Evolutionary conservation across 2,329 filamentous ascomycete genomes (phyloP).

Genomic region (Ophiosphaerella herpotricha): DNA sequence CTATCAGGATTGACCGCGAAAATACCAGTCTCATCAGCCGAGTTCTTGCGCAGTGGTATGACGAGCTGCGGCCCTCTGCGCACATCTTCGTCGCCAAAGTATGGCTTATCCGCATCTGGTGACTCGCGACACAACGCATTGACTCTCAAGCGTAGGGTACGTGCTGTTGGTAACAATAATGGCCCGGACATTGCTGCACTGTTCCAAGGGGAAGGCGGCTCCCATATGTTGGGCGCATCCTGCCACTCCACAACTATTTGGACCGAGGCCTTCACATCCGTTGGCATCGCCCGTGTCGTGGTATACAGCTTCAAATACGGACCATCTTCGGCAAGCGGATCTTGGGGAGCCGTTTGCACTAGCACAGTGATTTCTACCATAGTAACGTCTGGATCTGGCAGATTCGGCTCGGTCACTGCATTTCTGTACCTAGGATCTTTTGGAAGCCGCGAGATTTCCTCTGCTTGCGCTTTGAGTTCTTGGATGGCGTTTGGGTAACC

Average conservation of each 20-base stretch:
- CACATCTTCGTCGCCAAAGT: not conserved
- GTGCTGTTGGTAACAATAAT: not conserved
- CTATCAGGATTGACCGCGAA: not conserved
- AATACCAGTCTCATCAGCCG: not conserved
- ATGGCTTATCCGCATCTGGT: not conserved
- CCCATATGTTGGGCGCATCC: not conserved
- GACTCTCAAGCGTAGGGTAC: not conserved
- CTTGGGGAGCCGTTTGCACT: not conserved
- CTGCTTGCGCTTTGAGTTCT: not conserved
- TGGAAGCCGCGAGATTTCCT: not conserved
- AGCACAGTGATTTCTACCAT: not conserved
- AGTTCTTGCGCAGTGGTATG: not conserved
- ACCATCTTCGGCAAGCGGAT: not conserved
- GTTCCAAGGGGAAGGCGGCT: not conserved
- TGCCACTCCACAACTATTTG: not conserved
- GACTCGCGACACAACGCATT: not conserved
- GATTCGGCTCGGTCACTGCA: not conserved
- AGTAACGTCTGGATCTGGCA: not conserved
- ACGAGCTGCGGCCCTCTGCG: not conserved
- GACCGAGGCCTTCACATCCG: not conserved
- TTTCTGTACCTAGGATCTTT: not conserved
- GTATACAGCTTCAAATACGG: not conserved
- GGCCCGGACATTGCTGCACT: not conserved
- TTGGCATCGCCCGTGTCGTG: not conserved
- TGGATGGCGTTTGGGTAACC: not conserved